These are phyloP conservation scores for Starmerella riodocensis DNA, from an alignment of 805 yeast species.

Conservation along the genomic window DNA sequence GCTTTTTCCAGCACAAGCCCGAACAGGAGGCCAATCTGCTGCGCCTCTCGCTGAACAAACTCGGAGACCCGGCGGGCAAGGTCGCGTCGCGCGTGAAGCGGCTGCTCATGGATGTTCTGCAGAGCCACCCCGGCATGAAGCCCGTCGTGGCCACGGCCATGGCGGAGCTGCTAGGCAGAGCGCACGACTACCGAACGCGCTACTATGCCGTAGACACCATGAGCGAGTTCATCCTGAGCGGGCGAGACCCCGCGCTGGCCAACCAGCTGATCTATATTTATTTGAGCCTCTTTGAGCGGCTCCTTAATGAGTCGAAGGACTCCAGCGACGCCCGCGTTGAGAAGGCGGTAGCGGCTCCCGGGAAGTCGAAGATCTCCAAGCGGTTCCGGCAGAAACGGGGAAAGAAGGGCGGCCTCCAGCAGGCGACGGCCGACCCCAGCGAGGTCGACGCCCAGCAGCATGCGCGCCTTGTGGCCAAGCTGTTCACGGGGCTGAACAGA, in stretches of 20 bases:
- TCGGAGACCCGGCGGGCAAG: conserved; percentile 85
- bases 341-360: conserved; percentile 9
- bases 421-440: conserved; percentile 22
- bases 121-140: conserved; percentile 94
- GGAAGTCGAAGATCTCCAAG: conserved; percentile 36
- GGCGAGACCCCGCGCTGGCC: conserved; percentile 66
- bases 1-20: conserved; percentile 70
- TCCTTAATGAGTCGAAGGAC: conserved; percentile 46
- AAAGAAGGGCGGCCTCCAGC: conserved; percentile 49
- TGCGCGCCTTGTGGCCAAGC: conserved; percentile 73
- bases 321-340: conserved; percentile 27
- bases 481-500: conserved; percentile 88
- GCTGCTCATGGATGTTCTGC: conserved; percentile 64
- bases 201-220: conserved; percentile 80
- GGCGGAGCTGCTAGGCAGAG: conserved; percentile 63
- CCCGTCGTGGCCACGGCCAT: conserved; percentile 63
- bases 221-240: conserved; percentile 81
- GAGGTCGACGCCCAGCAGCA: conserved; percentile 52
- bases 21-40: conserved; percentile 92
- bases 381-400: conserved; percentile 65
- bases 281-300: conserved; percentile 72
- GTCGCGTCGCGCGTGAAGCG: conserved; percentile 82
- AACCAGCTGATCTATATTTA: conserved; percentile 72
- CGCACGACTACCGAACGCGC: conserved; percentile 67
- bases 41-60: conserved; percentile 78